These are phyloP conservation scores for Boletus mariae DNA, from an alignment of 1,284 basidiomycete genomes.

Conservation along the genomic window DNA sequence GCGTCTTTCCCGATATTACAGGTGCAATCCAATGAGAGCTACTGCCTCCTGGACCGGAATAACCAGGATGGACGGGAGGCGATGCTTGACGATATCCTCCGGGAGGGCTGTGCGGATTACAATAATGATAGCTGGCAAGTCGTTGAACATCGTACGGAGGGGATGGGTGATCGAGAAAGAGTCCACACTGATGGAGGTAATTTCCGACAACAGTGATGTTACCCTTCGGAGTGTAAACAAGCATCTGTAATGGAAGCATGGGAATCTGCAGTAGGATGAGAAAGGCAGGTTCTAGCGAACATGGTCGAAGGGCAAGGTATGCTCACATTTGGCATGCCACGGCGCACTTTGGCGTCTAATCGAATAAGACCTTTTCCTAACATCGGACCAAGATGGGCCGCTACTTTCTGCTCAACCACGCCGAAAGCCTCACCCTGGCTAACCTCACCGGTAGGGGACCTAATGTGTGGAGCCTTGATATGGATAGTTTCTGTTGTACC, in stretches of 20 bases:
- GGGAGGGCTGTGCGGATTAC: slow-evolving; percentile 83
- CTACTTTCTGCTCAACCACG: slow-evolving; percentile 81
- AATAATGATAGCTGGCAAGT: slow-evolving; percentile 69
- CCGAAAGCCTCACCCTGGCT: slow-evolving; percentile 68
- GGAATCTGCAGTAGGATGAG: slow-evolving; percentile 51
- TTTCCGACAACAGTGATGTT: slow-evolving; percentile 81
- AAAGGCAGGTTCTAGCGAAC: slow-evolving; percentile 18
- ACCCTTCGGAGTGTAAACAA: slow-evolving; percentile 90
- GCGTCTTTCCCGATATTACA: slow-evolving; percentile 67
- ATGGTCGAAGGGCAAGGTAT: slow-evolving; percentile 6
- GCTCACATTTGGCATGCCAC: slow-evolving; percentile 58
- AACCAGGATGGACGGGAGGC: slow-evolving; percentile 41
- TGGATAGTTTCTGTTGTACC: slow-evolving; percentile 74
- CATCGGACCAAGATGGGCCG: slow-evolving; percentile 75
- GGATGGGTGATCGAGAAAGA: slow-evolving; percentile 82
- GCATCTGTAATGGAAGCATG: slow-evolving; percentile 78
- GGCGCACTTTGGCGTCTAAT: slow-evolving; percentile 76
- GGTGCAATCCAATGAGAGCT: slow-evolving; percentile 56
- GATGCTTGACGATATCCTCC: slow-evolving; percentile 55
- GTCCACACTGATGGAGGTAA: slow-evolving; percentile 62
- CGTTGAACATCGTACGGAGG: slow-evolving; percentile 53
- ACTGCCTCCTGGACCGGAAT: slow-evolving; percentile 40
- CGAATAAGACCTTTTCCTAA: slow-evolving; percentile 79
- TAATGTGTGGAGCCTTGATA: slow-evolving; percentile 64
- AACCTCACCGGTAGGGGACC: slow-evolving; percentile 47